phyloP scores from a whole-genome alignment of 441 rosid species.

The Theobroma grandiflorum region DNA sequence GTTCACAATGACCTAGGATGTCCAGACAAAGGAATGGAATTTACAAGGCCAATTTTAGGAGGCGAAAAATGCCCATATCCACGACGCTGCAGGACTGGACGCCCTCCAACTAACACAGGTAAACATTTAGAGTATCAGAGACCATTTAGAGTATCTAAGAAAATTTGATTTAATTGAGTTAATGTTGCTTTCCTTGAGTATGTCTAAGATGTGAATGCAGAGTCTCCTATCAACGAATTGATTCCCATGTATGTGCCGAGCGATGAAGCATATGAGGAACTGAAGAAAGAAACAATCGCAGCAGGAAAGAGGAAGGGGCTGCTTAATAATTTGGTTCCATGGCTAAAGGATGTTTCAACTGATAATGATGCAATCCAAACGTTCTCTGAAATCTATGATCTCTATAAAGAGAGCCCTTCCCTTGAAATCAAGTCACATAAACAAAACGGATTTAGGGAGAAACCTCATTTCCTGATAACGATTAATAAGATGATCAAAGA shows the following conservation, averaged over 20 bases:
- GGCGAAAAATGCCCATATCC: conserved; percentile 40
- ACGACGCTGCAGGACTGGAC: conserved; percentile 39
- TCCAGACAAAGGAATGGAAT: conserved; percentile 29
- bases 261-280: conserved; percentile 22
- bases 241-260: conserved; percentile 28
- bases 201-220: conserved; percentile 19
- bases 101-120: conserved; percentile 13
- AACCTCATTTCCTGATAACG: not conserved
- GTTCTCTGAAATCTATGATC: conserved; percentile 1
- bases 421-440: not conserved
- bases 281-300: not conserved
- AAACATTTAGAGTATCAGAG: too few relatives aligned
- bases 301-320: not conserved
- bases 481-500: not conserved
- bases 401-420: not conserved
- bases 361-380: not conserved
- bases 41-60: conserved; percentile 41
- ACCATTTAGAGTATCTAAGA: too few relatives aligned
- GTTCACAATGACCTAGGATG: conserved; percentile 48
- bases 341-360: not conserved
- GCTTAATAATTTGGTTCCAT: conserved; percentile 9
- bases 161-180: too few relatives aligned
- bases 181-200: not conserved
- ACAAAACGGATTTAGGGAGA: not conserved
- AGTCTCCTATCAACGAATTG: not conserved